These are phyloP conservation scores for Coriaria nepalensis DNA, from an alignment of 306 rosid species.

Conservation along the genomic window DNA sequence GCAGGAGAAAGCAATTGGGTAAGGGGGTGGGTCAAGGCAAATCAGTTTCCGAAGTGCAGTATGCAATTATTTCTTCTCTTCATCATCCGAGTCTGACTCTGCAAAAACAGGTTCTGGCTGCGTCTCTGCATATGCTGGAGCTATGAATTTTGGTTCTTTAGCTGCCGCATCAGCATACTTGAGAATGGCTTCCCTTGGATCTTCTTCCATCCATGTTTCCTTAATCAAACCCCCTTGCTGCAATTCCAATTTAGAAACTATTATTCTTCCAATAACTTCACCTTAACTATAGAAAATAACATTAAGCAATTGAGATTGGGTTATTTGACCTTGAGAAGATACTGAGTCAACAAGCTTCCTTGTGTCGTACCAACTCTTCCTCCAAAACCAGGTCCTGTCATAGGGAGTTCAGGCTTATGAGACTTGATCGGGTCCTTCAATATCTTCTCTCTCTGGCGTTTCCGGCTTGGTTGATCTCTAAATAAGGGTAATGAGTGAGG, in stretches of 20 bases:
- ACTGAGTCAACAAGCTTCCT: conserved; percentile 95
- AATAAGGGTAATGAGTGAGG: conserved; percentile 89
- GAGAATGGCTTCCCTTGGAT: conserved; percentile 93
- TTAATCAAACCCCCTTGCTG: conserved; percentile 96
- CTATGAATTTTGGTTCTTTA: conserved; percentile 77
- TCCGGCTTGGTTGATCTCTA: conserved; percentile 89
- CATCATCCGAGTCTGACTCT: conserved; percentile 88
- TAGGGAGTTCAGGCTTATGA: conserved; percentile 93
- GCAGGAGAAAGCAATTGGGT: too few species aligned
- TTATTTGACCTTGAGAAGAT: conserved; percentile 67
- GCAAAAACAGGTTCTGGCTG: conserved; percentile 85
- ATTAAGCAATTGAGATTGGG: not conserved
- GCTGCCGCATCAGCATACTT: conserved; percentile 86
- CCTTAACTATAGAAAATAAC: not conserved
- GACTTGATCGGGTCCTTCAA: conserved; percentile 88
- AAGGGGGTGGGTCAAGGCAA: too few species aligned
- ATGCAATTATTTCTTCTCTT: conserved; percentile 43
- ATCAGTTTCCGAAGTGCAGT: not conserved
- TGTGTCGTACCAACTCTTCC: conserved; percentile 80
- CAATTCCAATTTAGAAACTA: conserved; percentile 3
- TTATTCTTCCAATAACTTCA: too few species aligned
- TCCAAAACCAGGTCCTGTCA: conserved; percentile 93
- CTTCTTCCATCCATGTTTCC: conserved; percentile 99
- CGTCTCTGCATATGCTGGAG: conserved; percentile 93
- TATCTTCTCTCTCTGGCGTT: conserved; percentile 73